Conservation (phyloP, 768 basidiomycete genomes). For the Boletus rex-veris region DNA sequence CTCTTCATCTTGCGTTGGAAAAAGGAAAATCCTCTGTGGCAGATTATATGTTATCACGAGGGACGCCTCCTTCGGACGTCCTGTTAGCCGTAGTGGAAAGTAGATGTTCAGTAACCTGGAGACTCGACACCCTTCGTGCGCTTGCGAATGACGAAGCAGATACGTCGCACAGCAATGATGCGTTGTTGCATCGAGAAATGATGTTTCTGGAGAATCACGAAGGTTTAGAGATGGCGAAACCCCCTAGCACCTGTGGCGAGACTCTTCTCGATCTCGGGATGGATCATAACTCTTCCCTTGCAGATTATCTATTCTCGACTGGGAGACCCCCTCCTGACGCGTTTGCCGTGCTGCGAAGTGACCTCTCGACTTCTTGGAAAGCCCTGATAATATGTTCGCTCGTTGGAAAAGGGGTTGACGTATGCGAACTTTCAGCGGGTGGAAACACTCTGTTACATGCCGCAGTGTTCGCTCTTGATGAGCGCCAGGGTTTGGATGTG, state of each 20-base stretch:
- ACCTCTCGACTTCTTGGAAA: background rate
- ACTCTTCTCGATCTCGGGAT: no score
- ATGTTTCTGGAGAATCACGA: no score
- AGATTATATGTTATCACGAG: conserved; percentile 1
- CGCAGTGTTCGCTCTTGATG: background rate
- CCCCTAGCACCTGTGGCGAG: no score
- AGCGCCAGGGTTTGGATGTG: background rate
- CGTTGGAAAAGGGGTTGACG: background rate
- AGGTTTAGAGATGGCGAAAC: no score
- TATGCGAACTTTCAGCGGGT: background rate
- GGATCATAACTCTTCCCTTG: background rate
- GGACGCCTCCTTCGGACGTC: background rate
- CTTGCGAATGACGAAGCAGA: no score
- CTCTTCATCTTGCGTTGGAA: background rate
- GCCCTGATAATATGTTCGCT: background rate
- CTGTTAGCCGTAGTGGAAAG: background rate
- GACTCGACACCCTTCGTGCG: no score
- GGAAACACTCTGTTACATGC: background rate
- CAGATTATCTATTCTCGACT: conserved; percentile 1
- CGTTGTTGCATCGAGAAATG: no score
- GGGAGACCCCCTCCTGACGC: background rate
- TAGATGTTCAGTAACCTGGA: no score
- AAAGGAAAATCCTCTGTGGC: background rate
- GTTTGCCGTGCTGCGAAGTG: background rate
- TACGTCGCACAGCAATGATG: no score